These are phyloP conservation scores for Eucalyptus cloeziana DNA, from an alignment of 345 rosid genomes.

Conservation along the genomic window DNA sequence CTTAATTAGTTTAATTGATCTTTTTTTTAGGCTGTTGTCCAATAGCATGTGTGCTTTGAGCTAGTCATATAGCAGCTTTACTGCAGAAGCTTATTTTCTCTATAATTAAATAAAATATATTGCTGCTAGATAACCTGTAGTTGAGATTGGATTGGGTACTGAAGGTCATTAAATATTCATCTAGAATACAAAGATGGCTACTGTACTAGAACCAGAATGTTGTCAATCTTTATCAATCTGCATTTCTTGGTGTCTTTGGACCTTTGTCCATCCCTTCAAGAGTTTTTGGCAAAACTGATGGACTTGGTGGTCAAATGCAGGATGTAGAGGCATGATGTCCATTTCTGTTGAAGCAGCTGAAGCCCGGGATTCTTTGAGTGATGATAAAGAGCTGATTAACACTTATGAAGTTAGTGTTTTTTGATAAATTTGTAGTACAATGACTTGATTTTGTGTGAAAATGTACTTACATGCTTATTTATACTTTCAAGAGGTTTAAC, in stretches of 20 bases:
- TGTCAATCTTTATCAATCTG: not conserved
- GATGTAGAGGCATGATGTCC: conserved; percentile 99
- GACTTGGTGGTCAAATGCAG: conserved; percentile 20
- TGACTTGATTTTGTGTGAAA: not conserved
- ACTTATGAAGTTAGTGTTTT: conserved; percentile 64
- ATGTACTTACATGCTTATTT: not conserved
- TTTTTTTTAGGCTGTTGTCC: not conserved
- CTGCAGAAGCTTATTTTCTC: not conserved
- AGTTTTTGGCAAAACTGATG: not conserved
- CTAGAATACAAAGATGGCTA: not conserved
- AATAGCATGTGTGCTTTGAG: not conserved
- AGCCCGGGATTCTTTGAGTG: conserved; percentile 85
- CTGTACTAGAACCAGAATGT: not conserved
- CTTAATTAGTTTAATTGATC: not conserved
- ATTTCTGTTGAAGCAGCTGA: conserved; percentile 96
- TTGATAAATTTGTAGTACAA: not conserved
- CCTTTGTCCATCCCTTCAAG: not conserved
- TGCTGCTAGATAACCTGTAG: not conserved
- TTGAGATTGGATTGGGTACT: not conserved
- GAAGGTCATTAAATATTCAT: not conserved
- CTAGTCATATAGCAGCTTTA: not conserved
- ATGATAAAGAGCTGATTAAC: conserved; percentile 89
- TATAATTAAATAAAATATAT: not conserved
- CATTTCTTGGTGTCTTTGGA: not conserved
- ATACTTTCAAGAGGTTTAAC: conserved; percentile 71